These are phyloP conservation scores for Trichosporon ovoides DNA, from an alignment of 1,284 basidiomycete genomes.

Conservation along the genomic window DNA sequence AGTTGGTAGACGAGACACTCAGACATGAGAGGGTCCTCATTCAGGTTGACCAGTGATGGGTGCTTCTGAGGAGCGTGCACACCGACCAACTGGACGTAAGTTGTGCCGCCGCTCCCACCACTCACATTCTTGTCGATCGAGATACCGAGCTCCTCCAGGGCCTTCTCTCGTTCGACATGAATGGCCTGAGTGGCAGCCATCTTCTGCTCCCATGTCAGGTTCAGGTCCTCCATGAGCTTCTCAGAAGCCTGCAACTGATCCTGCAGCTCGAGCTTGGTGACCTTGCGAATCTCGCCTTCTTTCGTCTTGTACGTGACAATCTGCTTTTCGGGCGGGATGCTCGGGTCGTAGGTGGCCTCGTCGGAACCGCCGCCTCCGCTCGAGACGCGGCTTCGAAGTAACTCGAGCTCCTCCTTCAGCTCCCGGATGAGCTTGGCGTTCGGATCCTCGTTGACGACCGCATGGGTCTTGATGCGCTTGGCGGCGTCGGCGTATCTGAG, in stretches of 20 bases:
- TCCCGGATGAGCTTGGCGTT: slow-evolving; percentile 93
- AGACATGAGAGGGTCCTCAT: slow-evolving; percentile 59
- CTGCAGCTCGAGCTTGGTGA: slow-evolving; percentile 93
- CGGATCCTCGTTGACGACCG: slow-evolving; percentile 97
- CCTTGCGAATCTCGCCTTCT: slow-evolving; percentile 87
- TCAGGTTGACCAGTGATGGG: slow-evolving; percentile 93
- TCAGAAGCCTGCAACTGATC: slow-evolving; percentile 95
- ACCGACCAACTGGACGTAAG: slow-evolving; percentile 33
- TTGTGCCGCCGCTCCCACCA: background rate
- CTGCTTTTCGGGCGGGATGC: slow-evolving; percentile 87
- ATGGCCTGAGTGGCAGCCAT: slow-evolving; percentile 85
- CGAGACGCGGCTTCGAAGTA: slow-evolving; percentile 34
- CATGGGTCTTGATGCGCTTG: slow-evolving; percentile 99
- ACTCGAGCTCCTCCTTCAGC: slow-evolving; percentile 94
- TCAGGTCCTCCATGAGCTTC: slow-evolving; percentile 92
- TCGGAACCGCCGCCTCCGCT: slow-evolving; percentile 55
- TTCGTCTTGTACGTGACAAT: slow-evolving; percentile 92
- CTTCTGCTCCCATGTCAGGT: slow-evolving; percentile 98
- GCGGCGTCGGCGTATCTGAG: slow-evolving; percentile 90
- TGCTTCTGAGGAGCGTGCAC: slow-evolving; percentile 99
- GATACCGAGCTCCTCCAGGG: slow-evolving; percentile 93
- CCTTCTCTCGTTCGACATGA: slow-evolving; percentile 93
- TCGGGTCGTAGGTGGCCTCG: slow-evolving; percentile 80
- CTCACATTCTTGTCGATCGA: slow-evolving; percentile 83
- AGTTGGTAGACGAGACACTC: slow-evolving; percentile 89